phyloP scores from a whole-genome alignment of 106 monocot species.

The Posidonia australis region DNA sequence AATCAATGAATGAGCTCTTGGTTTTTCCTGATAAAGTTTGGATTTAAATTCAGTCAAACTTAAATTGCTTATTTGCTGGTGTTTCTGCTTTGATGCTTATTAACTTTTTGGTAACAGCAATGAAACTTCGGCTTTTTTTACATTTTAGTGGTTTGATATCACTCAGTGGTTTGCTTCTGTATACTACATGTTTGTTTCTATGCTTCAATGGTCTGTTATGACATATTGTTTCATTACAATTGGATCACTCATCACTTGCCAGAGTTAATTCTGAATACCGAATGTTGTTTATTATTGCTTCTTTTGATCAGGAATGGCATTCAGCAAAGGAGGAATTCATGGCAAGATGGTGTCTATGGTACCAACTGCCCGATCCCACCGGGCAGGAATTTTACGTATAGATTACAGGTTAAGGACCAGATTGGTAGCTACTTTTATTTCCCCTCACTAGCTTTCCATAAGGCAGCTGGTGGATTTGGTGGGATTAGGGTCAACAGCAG shows the following conservation, averaged over 20 bases:
- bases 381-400: slow-evolving; percentile 34
- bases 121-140: too few relatives aligned
- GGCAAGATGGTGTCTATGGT: slow-evolving; percentile 46
- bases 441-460: slow-evolving; percentile 49
- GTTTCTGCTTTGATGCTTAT: neutral
- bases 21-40: too few relatives aligned
- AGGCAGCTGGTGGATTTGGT: slow-evolving; percentile 46
- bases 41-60: too few relatives aligned
- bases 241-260: too few relatives aligned
- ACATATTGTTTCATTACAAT: too few relatives aligned
- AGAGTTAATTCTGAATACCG: neutral
- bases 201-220: neutral
- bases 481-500: slow-evolving; percentile 37
- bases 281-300: neutral
- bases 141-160: too few relatives aligned
- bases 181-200: neutral
- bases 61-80: too few relatives aligned
- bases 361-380: slow-evolving; percentile 52
- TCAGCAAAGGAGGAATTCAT: slow-evolving; percentile 40
- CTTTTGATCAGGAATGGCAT: slow-evolving; percentile 35
- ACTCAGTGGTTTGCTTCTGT: too few relatives aligned
- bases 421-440: slow-evolving; percentile 60
- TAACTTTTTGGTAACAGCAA: too few relatives aligned
- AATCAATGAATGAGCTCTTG: too few relatives aligned
- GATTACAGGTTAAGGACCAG: slow-evolving; percentile 43